phyloP scores from a whole-genome alignment of 1,284 basidiomycete species.

The Filobasidium uniguttulatum region DNA sequence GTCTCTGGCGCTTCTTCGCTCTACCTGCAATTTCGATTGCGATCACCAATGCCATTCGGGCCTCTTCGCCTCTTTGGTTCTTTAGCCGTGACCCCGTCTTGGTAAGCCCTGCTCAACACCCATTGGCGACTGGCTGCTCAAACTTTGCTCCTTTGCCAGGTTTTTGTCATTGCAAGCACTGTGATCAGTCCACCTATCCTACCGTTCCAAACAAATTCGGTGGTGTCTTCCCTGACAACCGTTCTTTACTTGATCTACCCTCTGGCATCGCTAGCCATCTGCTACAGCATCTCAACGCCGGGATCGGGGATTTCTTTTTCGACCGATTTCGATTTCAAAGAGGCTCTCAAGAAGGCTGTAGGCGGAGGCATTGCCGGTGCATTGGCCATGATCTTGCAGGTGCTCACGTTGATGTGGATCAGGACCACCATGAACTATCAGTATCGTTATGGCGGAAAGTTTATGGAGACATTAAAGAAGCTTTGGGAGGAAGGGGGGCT shows the following conservation, averaged over 20 bases:
- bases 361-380: conserved; percentile 78
- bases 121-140: conserved; percentile 1
- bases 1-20: conserved; percentile 25
- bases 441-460: conserved; percentile 54
- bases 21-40: conserved; percentile 25
- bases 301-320: conserved; percentile 28
- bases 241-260: conserved; percentile 20
- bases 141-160: conserved; percentile 15
- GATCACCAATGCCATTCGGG: conserved; percentile 23
- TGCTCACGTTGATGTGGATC: conserved; percentile 57
- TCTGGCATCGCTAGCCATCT: conserved; percentile 24
- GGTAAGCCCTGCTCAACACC: conserved; percentile 17
- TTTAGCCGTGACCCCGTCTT: conserved; percentile 30
- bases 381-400: conserved; percentile 74
- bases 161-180: conserved; percentile 25
- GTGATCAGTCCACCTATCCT: conserved; percentile 24
- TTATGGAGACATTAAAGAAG: conserved; percentile 50
- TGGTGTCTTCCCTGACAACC: conserved; percentile 25
- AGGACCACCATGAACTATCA: conserved; percentile 84
- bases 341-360: conserved; percentile 60
- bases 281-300: conserved; percentile 22
- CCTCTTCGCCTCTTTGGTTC: conserved; percentile 22
- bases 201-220: conserved; percentile 20
- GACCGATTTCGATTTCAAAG: conserved; percentile 56
- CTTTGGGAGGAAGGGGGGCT: conserved; percentile 66